Evolutionary conservation across 2,329 filamentous ascomycete genomes (phyloP), one percentile per base, ranked within the genome.

Genomic region (Rutstroemia sp.): DNA sequence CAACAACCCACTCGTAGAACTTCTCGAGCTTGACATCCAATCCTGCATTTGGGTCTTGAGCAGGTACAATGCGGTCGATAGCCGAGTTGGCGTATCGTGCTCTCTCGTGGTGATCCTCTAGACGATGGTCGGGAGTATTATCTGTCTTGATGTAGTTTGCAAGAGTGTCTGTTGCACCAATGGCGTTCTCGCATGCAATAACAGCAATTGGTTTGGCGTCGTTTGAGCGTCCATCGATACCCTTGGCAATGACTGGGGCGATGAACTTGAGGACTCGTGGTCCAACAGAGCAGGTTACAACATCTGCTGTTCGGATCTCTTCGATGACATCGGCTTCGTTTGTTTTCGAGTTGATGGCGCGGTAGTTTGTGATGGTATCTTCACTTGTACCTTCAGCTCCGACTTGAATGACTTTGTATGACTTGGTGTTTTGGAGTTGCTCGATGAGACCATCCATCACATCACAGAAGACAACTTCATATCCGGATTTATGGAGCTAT

Each of bases 1-100:
- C 94, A 51, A 99, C 92, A 41, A 94, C 92, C 94, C 94, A 99
- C 78, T 99, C 94, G 76, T 89, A 96, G 80, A 97, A 99, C 76
- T 94, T 94, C 80, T 99, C 94, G 48, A 99, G 91, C 68, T 87
- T 92, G 64, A 99, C 94, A 69, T 96, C 86, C 46, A 99, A 81
- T 56, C 91, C 91, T 23, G 86, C 82, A 66, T 89, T 76, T 51
- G 83, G 75, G 59, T 90, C 86, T 75, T 97, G 94, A 45, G 90
- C 89, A 14, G 94, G 94, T 23, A 97, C 94, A 70, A 99, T 99
- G 60, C 94, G 89, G 78, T 99, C 94, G 71, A 99, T 96, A 66
- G 94, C 94, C 60, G 90, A 96, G 78, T 99, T 99, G 76, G 92
- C 92, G 71, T 95, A 97, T 65, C 88, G 84, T 50, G 92, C 92